A percentile compares a stretch with the other conserved stretches of the same genome.
These are phyloP conservation scores for Extremus antarcticus DNA, from an alignment of 495 filamentous ascomycete genomes.

Conservation along the genomic window DNA sequence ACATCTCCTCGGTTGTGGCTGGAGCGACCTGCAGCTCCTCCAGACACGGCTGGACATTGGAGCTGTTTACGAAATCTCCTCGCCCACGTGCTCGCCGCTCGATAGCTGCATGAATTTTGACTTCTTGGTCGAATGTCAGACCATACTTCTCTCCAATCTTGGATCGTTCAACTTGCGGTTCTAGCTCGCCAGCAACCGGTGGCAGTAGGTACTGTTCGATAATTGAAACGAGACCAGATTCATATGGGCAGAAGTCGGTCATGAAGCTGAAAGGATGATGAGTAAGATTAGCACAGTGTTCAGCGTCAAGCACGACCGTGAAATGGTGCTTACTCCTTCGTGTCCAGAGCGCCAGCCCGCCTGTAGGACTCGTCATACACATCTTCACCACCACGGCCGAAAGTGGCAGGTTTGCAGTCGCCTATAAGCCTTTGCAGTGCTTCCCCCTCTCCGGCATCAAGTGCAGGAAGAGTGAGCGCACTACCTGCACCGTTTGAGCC, in stretches of 20 bases:
- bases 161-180: neutral
- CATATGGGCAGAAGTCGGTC: constrained; percentile 41
- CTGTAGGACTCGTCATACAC: constrained; percentile 41
- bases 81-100: neutral
- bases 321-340: neutral
- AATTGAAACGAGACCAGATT: constrained; percentile 40
- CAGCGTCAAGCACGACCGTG: neutral
- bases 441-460: neutral
- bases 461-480: neutral
- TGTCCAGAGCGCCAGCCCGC: constrained; percentile 41
- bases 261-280: constrained; percentile 27
- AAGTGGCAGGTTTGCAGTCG: constrained; percentile 33
- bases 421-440: neutral
- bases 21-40: neutral
- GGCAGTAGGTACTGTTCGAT: constrained; percentile 41
- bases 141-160: neutral
- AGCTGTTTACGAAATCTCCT: neutral
- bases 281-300: neutral
- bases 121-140: neutral
- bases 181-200: neutral
- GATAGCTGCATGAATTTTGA: neutral
- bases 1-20: neutral
- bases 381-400: constrained; percentile 37
- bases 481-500: neutral
- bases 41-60: neutral